phyloP scores from a whole-genome alignment of 73 alveolate species.

The Paraurostyla sp. region DNA sequence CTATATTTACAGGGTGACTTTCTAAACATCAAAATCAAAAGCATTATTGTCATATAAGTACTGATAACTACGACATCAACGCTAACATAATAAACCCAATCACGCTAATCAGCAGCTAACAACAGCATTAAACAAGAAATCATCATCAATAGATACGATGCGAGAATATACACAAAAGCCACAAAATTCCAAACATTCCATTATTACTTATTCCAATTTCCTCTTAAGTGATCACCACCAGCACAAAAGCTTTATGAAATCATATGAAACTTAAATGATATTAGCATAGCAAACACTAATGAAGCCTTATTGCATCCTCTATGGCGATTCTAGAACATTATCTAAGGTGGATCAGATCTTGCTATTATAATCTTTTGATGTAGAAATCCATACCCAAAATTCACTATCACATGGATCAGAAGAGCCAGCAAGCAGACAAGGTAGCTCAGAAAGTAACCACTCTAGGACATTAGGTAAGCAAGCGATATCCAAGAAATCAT shows the following conservation, averaged over 20 bases:
- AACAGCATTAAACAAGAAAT: no score
- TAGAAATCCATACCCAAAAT: not conserved
- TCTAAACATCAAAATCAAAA: not conserved
- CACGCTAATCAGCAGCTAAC: not conserved
- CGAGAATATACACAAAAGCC: not conserved
- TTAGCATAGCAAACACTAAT: not conserved
- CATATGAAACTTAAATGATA: constrained; percentile 32
- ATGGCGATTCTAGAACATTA: not conserved
- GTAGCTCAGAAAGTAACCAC: not conserved
- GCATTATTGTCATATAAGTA: constrained; percentile 31
- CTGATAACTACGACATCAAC: not conserved
- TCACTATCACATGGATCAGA: constrained; percentile 3
- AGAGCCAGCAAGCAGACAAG: not conserved
- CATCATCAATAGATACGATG: constrained; percentile 8
- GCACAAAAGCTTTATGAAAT: not conserved
- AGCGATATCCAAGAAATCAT: constrained; percentile 4
- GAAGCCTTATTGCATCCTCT: not conserved
- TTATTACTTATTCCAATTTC: not conserved
- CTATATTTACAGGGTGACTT: not conserved
- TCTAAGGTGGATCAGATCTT: not conserved
- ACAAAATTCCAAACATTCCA: constrained; percentile 30
- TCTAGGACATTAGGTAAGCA: not conserved
- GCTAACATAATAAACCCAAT: constrained; percentile 1
- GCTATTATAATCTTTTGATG: not conserved
- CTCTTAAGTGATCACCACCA: constrained; percentile 24